Percentiles rank a stretch among this genome's conserved stretches.
These are phyloP conservation scores for Rhizopogon vinicolor DNA, from an alignment of 768 basidiomycete species.

Conservation along the genomic window DNA sequence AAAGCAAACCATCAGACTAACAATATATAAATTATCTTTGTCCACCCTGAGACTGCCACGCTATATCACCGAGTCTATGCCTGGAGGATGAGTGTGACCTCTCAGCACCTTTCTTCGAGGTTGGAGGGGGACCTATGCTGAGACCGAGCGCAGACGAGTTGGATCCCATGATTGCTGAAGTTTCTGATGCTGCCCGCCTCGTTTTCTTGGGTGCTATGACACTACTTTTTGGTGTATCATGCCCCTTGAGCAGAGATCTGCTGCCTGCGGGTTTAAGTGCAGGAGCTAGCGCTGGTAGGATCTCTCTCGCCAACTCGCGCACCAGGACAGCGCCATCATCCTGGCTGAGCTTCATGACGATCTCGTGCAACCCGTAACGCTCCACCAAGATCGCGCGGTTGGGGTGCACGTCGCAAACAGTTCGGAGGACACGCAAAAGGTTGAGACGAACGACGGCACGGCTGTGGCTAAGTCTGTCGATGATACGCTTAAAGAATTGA, in stretches of 20 bases:
- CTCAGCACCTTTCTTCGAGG: conserved; percentile 29
- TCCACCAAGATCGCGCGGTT: conserved; percentile 80
- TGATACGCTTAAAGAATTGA: conserved; percentile 82
- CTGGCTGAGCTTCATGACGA: conserved; percentile 76
- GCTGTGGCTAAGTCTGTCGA: conserved; percentile 71
- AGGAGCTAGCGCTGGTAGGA: conserved; percentile 72
- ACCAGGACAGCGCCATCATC: conserved; percentile 91
- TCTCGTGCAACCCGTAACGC: conserved; percentile 73
- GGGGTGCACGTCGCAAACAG: conserved; percentile 87
- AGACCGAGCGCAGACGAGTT: conserved; percentile 15
- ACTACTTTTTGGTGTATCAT: conserved; percentile 33
- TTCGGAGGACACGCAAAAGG: conserved; percentile 76
- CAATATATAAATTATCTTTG: conserved; percentile 19
- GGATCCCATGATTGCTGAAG: conserved; percentile 33
- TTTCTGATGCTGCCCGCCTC: conserved; percentile 70
- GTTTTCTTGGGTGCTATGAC: conserved; percentile 59
- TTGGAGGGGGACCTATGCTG: conserved; percentile 3
- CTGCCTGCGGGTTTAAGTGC: conserved; percentile 52
- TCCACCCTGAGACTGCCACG: conserved; percentile 40
- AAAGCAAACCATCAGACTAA: conserved; percentile 4
- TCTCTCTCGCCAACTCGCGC: conserved; percentile 82
- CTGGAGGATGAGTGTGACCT: conserved; percentile 37
- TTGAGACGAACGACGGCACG: conserved; percentile 89
- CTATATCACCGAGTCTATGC: conserved; percentile 58
- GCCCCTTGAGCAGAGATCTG: conserved; percentile 25